phyloP scores from a whole-genome alignment of 2,329 filamentous ascomycete species.

The Sclerotinia sclerotiorum region DNA sequence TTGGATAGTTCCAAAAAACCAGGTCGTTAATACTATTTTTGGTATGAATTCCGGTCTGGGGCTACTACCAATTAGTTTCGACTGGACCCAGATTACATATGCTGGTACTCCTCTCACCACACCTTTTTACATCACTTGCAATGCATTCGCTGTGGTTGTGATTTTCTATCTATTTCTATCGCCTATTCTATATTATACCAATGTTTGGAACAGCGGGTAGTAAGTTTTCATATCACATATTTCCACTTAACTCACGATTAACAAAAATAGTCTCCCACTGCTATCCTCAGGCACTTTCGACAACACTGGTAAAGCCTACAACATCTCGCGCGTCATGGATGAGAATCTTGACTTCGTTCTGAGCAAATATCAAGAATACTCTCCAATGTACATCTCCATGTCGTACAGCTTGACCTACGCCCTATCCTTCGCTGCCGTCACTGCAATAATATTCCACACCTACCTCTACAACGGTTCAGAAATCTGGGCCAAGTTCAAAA shows the following conservation, averaged over 20 bases:
- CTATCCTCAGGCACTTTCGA: slow-evolving; percentile 44
- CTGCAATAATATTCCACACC: slow-evolving; percentile 67
- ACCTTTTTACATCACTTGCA: slow-evolving; percentile 11
- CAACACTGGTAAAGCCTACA: slow-evolving; percentile 63
- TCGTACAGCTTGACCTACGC: slow-evolving; percentile 52
- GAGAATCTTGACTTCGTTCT: slow-evolving; percentile 43
- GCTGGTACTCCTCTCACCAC: slow-evolving; percentile 58
- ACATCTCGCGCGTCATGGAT: slow-evolving; percentile 60
- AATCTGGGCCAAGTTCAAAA: slow-evolving; percentile 45
- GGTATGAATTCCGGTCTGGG: slow-evolving; percentile 45
- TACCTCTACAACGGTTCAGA: slow-evolving; percentile 66
- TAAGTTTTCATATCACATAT: neutral
- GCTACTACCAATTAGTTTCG: slow-evolving; percentile 47
- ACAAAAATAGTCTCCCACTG: neutral
- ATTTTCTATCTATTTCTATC: slow-evolving; percentile 3
- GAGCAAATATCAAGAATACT: slow-evolving; percentile 12
- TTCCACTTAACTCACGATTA: too few relatives aligned
- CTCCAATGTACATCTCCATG: slow-evolving; percentile 10
- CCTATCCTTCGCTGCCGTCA: slow-evolving; percentile 68
- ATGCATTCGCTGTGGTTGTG: neutral
- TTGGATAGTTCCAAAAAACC: slow-evolving; percentile 51
- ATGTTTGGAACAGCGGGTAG: slow-evolving; percentile 62
- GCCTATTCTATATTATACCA: slow-evolving; percentile 60
- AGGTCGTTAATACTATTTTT: slow-evolving; percentile 43
- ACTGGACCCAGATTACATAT: slow-evolving; percentile 45